A percentile compares a stretch with the other conserved stretches of the same genome.
phyloP scores from a whole-genome alignment of 139 green algal genomes.

The Tetradesmus lagerheimii region DNA sequence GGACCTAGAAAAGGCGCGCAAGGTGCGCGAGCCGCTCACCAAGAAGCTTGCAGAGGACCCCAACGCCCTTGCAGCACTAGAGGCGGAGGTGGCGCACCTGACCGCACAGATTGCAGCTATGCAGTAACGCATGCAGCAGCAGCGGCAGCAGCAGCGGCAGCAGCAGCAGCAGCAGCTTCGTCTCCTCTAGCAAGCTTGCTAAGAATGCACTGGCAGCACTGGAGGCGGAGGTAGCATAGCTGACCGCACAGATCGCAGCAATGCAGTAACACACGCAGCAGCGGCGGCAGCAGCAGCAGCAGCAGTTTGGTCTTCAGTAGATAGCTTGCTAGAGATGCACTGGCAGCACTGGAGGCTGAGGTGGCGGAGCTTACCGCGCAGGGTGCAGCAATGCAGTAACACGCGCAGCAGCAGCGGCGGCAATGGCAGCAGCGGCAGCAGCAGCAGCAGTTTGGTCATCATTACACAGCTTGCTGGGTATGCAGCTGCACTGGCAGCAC shows the following conservation, averaged over 20 bases:
- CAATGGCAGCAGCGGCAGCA: too few relatives aligned
- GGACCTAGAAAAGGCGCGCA: conserved; percentile 82
- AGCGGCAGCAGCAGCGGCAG: not conserved
- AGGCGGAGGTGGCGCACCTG: not conserved
- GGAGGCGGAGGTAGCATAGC: conserved; percentile 3
- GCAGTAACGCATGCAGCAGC: not conserved
- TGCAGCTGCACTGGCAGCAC: conserved; percentile 6
- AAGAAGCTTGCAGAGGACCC: conserved; percentile 73
- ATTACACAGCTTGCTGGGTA: too few relatives aligned
- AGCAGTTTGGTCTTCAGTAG: not conserved
- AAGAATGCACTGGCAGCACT: conserved; percentile 38
- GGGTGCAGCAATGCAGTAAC: not conserved
- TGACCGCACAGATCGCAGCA: not conserved
- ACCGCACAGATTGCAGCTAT: not conserved
- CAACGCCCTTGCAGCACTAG: not conserved
- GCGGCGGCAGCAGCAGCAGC: not conserved
- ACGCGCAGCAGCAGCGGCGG: not conserved
- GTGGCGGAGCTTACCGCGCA: not conserved
- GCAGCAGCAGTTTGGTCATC: too few relatives aligned
- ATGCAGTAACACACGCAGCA: not conserved
- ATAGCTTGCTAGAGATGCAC: too few relatives aligned
- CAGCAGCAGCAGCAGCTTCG: not conserved
- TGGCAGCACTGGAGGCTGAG: not conserved
- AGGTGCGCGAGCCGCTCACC: conserved; percentile 67
- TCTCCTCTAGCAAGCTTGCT: too few relatives aligned